These are phyloP conservation scores for Umbelopsis vinacea DNA, from an alignment of 192 early-diverging fungal genomes.

Conservation along the genomic window DNA sequence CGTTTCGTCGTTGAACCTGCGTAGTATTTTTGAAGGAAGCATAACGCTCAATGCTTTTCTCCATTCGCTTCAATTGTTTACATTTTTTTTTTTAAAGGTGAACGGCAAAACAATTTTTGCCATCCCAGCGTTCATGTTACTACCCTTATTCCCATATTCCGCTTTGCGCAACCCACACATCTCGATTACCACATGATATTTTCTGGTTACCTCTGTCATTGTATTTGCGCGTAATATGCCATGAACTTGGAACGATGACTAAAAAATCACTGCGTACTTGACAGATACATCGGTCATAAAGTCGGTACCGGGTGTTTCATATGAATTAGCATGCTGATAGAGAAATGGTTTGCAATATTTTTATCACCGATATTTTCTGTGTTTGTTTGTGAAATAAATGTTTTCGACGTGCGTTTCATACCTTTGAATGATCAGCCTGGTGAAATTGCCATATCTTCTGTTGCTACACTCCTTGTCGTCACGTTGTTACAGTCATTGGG, in stretches of 20 bases:
- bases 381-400: too few species aligned
- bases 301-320: too few species aligned
- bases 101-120: constrained; percentile 25
- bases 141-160: background rate
- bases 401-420: too few species aligned
- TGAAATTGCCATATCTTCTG: too few species aligned
- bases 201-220: background rate
- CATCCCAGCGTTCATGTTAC: background rate
- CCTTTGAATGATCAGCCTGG: too few species aligned
- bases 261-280: too few species aligned
- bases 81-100: background rate
- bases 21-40: background rate
- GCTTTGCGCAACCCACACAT: constrained; percentile 2
- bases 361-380: too few species aligned
- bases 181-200: background rate
- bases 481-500: constrained; percentile 1
- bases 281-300: too few species aligned
- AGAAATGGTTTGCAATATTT: too few species aligned
- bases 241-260: too few species aligned
- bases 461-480: background rate
- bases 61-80: background rate
- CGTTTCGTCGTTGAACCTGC: background rate
- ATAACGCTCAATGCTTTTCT: background rate
- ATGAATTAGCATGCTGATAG: too few species aligned
- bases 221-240: background rate